Base-by-base conservation (phyloP, 1,284 basidiomycete genomes). In the Mycena sp. region DNA sequence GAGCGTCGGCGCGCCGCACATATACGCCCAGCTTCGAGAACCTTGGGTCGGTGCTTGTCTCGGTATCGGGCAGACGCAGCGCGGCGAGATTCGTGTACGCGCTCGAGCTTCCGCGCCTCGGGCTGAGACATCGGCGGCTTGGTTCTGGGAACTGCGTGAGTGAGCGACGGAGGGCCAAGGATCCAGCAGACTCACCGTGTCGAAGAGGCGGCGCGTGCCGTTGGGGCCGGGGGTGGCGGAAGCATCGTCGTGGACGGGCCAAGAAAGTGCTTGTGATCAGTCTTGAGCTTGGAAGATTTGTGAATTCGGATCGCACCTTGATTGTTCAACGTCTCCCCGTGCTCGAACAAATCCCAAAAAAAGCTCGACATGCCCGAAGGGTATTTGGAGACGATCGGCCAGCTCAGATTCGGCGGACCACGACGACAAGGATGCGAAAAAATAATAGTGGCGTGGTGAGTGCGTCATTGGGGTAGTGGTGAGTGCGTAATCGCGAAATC, bases 401-500 rank as follows among this genome's bases (percentile, higher is more conserved):
- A 16, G 26, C 26, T 44, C 23, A 44, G 14, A 44, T 26, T 25
- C 11, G 21, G 43, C 19, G 21, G 11, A 12, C 26, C 21, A 25
- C 26, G 43, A 44, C 10, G 23, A 25, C 43, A 25, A 25, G 43
- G 25, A 17, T 14, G 4, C 37, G 23, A 29, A 2, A 54, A 44
- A 54, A 44, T 30, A 54, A 41, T 16, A 17, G 4, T 10, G 3
- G 12, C 1, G 29, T 54, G 52, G 52, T 54, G 52, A 54, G 52
- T 54, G 19, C 52, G 52, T 54, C 2, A 54, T 54, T 9, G 2
- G 16, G 41, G 12, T 17, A 32, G 52, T 54, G 52, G 40, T 54
- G 52, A 54, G 52, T 54, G 19, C 41, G 52, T 54, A 14, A 54
- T 44, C 48, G n/a, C n/a, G n/a, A n/a, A n/a, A n/a, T n/a, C n/a